Conservation (phyloP, 352 stramenopile genomes). For the Pythium chondricola region DNA sequence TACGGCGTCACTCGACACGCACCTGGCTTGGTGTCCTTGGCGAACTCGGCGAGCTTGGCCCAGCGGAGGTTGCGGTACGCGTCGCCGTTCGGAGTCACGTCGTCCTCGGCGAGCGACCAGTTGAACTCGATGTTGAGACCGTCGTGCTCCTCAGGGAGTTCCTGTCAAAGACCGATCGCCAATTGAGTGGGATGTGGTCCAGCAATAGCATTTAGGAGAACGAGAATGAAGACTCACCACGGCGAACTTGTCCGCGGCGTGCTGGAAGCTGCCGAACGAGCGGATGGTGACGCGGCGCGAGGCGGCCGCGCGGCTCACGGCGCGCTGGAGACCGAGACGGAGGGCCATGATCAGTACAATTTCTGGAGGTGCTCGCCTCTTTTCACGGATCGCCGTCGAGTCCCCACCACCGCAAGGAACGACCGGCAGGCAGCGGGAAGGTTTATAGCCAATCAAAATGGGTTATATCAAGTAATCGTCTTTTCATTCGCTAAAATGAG, state of each 20-base stretch:
- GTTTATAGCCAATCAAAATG: constrained; percentile 29
- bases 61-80: constrained; percentile 73
- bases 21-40: constrained; percentile 58
- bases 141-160: constrained; percentile 74
- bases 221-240: constrained; percentile 33
- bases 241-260: constrained; percentile 75
- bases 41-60: constrained; percentile 54
- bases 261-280: constrained; percentile 40
- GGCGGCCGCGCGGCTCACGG: constrained; percentile 30
- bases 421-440: constrained; percentile 26
- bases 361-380: constrained; percentile 15
- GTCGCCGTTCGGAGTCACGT: constrained; percentile 74
- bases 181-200: too few species aligned
- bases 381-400: too few species aligned
- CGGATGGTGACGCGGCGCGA: constrained; percentile 27
- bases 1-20: too few species aligned
- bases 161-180: constrained; percentile 26
- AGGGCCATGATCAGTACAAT: constrained; percentile 36
- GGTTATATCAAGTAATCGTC: neutral
- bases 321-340: constrained; percentile 46
- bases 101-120: constrained; percentile 76
- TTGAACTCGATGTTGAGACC: constrained; percentile 85
- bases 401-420: constrained; percentile 38
- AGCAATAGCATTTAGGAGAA: neutral
- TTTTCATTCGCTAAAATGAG: too few species aligned